These are phyloP conservation scores for Coniella lustricola DNA, from an alignment of 2,329 filamentous ascomycete genomes.

Conservation along the genomic window DNA sequence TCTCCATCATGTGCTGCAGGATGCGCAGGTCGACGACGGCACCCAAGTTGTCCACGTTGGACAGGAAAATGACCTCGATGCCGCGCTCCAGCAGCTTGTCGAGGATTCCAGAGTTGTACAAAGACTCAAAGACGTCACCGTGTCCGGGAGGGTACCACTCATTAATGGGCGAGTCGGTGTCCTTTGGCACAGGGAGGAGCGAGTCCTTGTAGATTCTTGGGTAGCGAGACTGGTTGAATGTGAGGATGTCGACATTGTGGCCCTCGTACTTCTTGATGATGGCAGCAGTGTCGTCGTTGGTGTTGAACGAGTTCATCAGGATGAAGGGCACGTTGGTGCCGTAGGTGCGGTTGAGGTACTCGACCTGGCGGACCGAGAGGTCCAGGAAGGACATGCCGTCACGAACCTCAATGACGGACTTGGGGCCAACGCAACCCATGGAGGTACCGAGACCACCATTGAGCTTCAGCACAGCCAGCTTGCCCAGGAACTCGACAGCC, in stretches of 20 bases:
- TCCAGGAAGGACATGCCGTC: conserved; percentile 99
- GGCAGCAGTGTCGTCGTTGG: conserved; percentile 91
- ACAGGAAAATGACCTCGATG: conserved; percentile 96
- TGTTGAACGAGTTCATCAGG: conserved; percentile 99
- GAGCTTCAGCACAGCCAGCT: conserved; percentile 96
- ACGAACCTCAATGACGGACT: conserved; percentile 98
- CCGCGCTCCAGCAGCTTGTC: conserved; percentile 93
- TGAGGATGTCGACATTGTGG: conserved; percentile 98
- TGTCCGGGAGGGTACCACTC: conserved; percentile 99
- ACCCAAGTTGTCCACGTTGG: conserved; percentile 97
- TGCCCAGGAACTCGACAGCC: conserved; percentile 90
- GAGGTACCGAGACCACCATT: conserved; percentile 99
- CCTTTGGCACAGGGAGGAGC: conserved; percentile 89
- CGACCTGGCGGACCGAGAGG: conserved; percentile 95
- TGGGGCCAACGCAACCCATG: conserved; percentile 98
- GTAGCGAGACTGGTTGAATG: conserved; percentile 99
- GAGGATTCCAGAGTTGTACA: conserved; percentile 98
- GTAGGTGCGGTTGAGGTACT: conserved; percentile 98
- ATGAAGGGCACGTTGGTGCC: conserved; percentile 95
- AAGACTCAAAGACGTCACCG: conserved; percentile 98
- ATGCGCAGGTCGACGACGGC: conserved; percentile 97
- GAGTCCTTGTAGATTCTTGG: conserved; percentile 98
- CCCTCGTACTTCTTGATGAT: conserved; percentile 99
- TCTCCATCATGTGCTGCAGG: conserved; percentile 98
- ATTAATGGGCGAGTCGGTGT: conserved; percentile 75